Evolutionary conservation across 192 early-diverging fungal species (phyloP).

Genomic region (Entomortierella chlamydospora): DNA sequence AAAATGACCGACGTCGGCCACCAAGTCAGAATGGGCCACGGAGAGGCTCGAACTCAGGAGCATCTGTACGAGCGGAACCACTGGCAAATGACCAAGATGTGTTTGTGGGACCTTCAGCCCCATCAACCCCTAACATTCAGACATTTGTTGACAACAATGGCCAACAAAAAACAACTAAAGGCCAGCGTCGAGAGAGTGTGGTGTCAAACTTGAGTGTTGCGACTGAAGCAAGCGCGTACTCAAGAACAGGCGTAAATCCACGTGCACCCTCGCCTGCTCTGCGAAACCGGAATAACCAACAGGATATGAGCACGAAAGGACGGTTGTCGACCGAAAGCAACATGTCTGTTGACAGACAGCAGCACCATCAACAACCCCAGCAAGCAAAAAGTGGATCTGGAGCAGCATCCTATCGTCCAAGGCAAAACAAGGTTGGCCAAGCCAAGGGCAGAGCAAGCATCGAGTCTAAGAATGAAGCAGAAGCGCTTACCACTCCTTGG

Average conservation of each 20-base stretch:
- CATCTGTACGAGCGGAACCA: neutral
- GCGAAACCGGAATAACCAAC: neutral
- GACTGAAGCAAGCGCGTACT: conserved; percentile 10
- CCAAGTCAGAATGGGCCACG: neutral
- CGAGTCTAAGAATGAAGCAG: conserved; percentile 5
- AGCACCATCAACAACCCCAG: conserved; percentile 2
- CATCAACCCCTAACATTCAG: conserved; percentile 28
- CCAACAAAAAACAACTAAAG: conserved; percentile 12
- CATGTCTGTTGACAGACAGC: neutral
- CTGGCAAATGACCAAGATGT: neutral
- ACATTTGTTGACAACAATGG: conserved; percentile 11
- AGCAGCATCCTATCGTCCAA: conserved; percentile 12
- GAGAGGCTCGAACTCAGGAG: neutral
- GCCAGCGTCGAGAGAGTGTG: conserved; percentile 22
- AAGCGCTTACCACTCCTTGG: conserved; percentile 44
- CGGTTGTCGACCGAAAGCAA: conserved; percentile 34
- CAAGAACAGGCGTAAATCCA: neutral
- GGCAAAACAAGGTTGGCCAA: conserved; percentile 30
- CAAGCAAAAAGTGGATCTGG: neutral
- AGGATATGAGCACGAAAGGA: conserved; percentile 3
- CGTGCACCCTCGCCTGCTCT: conserved; percentile 25
- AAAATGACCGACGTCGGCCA: conserved; percentile 19
- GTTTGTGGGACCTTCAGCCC: conserved; percentile 15
- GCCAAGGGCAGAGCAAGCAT: conserved; percentile 9
- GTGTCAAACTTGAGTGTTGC: conserved; percentile 22